A percentile compares a stretch with the other conserved stretches of the same genome.
phyloP scores from a whole-genome alignment of 345 rosid species.

The Theobroma cacao region DNA sequence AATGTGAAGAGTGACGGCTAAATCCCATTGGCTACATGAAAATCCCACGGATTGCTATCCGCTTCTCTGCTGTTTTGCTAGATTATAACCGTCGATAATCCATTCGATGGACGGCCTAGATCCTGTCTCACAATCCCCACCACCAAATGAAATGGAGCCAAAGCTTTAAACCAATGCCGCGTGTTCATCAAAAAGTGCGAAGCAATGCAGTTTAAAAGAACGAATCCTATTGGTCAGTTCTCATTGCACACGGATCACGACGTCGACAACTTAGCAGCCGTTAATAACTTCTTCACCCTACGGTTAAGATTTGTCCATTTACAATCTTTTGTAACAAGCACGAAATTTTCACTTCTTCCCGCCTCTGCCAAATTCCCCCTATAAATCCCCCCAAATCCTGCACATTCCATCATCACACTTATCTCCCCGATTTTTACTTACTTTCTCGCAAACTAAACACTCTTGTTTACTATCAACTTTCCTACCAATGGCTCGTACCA shows the following conservation, averaged over 20 bases:
- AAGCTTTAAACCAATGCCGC: background rate
- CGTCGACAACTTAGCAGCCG: background rate
- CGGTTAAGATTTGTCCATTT: background rate
- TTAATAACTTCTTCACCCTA: background rate
- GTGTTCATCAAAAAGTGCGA: no score
- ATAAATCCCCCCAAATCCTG: background rate
- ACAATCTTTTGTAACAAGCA: background rate
- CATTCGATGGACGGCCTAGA: background rate
- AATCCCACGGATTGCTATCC: background rate
- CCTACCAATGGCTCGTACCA: slow-evolving; percentile 11
- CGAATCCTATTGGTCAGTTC: background rate
- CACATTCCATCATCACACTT: background rate
- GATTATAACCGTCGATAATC: background rate
- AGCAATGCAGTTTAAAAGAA: background rate
- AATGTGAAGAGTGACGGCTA: background rate
- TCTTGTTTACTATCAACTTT: background rate
- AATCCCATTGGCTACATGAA: background rate
- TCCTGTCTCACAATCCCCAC: background rate
- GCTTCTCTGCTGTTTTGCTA: background rate
- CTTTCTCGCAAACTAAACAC: background rate
- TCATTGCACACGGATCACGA: background rate
- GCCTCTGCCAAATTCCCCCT: background rate
- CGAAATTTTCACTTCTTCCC: background rate
- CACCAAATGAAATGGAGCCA: background rate
- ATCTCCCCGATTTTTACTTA: background rate